Evolutionary conservation across 2,329 filamentous ascomycete species (phyloP).

Genomic region (Arachnomyces sp.): DNA sequence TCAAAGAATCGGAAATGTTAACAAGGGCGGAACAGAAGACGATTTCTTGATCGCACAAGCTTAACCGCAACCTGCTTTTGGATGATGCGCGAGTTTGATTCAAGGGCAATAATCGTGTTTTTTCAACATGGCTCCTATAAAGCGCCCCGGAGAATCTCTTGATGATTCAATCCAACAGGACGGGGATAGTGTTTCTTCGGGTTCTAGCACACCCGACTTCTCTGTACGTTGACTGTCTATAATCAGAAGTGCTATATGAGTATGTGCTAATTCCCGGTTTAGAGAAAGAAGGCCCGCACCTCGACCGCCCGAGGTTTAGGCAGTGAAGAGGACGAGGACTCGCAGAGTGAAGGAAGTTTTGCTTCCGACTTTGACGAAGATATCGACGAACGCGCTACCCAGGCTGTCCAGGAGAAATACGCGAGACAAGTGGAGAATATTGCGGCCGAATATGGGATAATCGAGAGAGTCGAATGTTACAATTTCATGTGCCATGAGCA

Average conservation of each 20-base stretch:
- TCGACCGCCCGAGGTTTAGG: conserved; percentile 19
- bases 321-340: conserved; percentile 19
- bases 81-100: no score
- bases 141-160: no score
- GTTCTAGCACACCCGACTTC: conserved; percentile 1
- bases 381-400: conserved; percentile 47
- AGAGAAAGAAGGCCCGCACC: conserved; percentile 37
- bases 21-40: no score
- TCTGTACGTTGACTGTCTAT: conserved; percentile 7
- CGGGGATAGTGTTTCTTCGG: conserved; percentile 13
- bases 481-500: conserved; percentile 96
- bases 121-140: no score
- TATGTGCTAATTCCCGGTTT: not conserved
- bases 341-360: not conserved
- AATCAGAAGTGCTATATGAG: conserved; percentile 10
- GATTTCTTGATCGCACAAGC: no score
- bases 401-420: conserved; percentile 49
- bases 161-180: conserved; percentile 7
- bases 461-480: conserved; percentile 75
- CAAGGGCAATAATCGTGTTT: no score
- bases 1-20: no score
- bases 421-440: conserved; percentile 56
- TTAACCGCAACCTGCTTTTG: no score
- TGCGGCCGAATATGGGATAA: conserved; percentile 73
- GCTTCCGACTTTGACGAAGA: conserved; percentile 19